Evolutionary conservation across 163 green algal species (phyloP), one percentile per base, ranked within the genome.

Genomic region (Chloromonas sp.): DNA sequence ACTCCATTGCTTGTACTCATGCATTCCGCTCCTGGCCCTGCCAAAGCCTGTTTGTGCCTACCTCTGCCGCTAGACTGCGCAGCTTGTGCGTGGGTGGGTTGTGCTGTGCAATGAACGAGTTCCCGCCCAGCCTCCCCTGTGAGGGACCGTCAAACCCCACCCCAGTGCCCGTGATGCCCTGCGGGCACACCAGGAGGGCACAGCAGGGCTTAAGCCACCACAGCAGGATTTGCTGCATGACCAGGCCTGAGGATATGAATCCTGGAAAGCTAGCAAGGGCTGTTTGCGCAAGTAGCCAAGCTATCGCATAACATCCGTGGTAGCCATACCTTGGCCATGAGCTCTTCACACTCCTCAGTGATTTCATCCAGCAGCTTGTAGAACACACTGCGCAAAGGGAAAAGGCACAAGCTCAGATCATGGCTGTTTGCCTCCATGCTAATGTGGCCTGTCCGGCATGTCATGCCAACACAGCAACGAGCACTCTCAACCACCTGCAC

Each of bases 261-360:
- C 15, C 36, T 13, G 36, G 3, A 14, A 2, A 5, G 78, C 78
- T 60, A 14, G 78, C 3, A 2, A 5, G 78, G 57, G 3, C 36
- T 15, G 57, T 13, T 58, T 59, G 71, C 13, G 13, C 36, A 2
- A 14, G 71, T 2, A 79, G 5, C 14, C 74, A n/a, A 81, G 14
- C 74, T 3, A 81, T 60, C 74, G 2, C 5, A 5, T n/a, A 60
- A 60, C 74, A 81, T 59, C n/a, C 2, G 14, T 36, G 2, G 78
- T 58, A 2, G 60, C 36, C 78, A 15, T 61, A 86, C 83, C 82
- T 89, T 93, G n/a, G 93, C 92, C 87, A 97, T 95, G 58, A 98
- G 89, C 78, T 95, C 92, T 86, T 98, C 95, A 76, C 92, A 95
- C 89, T 98, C 95, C 83, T 80, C 87, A 59, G 83, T 96, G 58